Conservation (phyloP, 106 monocot genomes). For the Apostasia ramifera region DNA sequence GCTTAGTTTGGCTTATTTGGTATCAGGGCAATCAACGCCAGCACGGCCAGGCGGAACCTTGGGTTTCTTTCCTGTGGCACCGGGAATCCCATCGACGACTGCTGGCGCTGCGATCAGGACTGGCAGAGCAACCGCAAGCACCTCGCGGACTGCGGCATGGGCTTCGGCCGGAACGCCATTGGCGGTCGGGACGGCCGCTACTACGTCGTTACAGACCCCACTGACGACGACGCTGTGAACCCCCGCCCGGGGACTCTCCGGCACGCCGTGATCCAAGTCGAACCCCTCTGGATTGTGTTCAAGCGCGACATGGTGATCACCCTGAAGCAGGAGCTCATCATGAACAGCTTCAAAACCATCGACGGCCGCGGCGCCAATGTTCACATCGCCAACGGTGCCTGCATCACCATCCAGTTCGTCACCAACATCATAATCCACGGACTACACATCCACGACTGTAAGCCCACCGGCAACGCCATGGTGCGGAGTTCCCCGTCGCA, state of each 20-base stretch:
- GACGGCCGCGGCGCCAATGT: constrained; percentile 54
- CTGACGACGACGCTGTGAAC: constrained; percentile 46
- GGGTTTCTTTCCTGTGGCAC: constrained; percentile 41
- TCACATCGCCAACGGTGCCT: constrained; percentile 58
- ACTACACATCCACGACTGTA: constrained; percentile 53
- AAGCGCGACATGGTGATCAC: constrained; percentile 50
- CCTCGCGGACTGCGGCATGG: constrained; percentile 59
- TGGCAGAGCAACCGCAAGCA: constrained; percentile 45
- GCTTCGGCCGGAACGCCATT: constrained; percentile 57
- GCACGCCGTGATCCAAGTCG: constrained; percentile 52
- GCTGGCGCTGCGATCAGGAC: constrained; percentile 58
- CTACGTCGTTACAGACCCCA: constrained; percentile 45
- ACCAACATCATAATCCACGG: constrained; percentile 61
- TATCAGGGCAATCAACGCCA: constrained; percentile 34
- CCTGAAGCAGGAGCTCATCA: constrained; percentile 52
- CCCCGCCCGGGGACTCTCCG: constrained; percentile 54
- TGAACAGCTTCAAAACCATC: constrained; percentile 71
- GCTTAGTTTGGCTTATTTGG: background rate
- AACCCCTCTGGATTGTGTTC: constrained; percentile 60
- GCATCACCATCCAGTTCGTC: constrained; percentile 53
- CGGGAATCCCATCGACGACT: constrained; percentile 64
- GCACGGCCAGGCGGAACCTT: constrained; percentile 28
- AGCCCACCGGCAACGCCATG: constrained; percentile 67
- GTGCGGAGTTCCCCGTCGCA: constrained; percentile 62
- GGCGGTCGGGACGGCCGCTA: constrained; percentile 45